phyloP scores from a whole-genome alignment of 768 basidiomycete genomes.

The Piloderma croceum region DNA sequence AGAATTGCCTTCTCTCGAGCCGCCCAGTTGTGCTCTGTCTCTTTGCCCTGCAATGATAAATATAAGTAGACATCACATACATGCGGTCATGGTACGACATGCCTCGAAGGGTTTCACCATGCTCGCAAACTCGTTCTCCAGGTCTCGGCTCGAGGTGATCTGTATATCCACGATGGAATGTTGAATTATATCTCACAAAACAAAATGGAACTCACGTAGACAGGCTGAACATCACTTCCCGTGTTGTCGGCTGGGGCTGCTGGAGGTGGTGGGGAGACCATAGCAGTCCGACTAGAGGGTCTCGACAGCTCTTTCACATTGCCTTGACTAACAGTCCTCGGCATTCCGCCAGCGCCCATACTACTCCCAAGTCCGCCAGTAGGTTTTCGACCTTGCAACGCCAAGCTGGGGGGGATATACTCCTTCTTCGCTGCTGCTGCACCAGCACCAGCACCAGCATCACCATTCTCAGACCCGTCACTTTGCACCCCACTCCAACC shows the following conservation, averaged over 20 bases:
- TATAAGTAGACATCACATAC: neutral
- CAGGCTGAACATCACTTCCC: constrained; percentile 47
- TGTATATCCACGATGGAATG: constrained; percentile 21
- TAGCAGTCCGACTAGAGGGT: constrained; percentile 57
- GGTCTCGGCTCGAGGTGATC: constrained; percentile 81
- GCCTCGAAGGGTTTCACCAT: constrained; percentile 84
- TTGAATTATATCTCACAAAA: neutral
- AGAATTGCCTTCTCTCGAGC: constrained; percentile 71
- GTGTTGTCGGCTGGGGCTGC: constrained; percentile 35
- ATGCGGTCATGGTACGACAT: constrained; percentile 14
- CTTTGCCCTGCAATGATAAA: constrained; percentile 66
- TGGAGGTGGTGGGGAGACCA: constrained; percentile 35
- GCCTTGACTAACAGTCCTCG: constrained; percentile 45
- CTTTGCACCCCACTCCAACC: constrained; percentile 41
- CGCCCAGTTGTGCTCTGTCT: constrained; percentile 95
- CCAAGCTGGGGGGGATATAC: constrained; percentile 73
- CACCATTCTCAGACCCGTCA: constrained; percentile 60
- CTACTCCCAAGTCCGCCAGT: constrained; percentile 27
- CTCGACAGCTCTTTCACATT: constrained; percentile 46
- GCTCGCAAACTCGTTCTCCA: constrained; percentile 76
- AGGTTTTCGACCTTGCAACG: constrained; percentile 51
- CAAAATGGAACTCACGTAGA: constrained; percentile 50
- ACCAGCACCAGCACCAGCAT: constrained; percentile 31
- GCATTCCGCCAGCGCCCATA: constrained; percentile 26
- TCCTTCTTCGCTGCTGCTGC: constrained; percentile 37